Conservation (phyloP, 208 protist species). For the Leishmania mexicana region DNA sequence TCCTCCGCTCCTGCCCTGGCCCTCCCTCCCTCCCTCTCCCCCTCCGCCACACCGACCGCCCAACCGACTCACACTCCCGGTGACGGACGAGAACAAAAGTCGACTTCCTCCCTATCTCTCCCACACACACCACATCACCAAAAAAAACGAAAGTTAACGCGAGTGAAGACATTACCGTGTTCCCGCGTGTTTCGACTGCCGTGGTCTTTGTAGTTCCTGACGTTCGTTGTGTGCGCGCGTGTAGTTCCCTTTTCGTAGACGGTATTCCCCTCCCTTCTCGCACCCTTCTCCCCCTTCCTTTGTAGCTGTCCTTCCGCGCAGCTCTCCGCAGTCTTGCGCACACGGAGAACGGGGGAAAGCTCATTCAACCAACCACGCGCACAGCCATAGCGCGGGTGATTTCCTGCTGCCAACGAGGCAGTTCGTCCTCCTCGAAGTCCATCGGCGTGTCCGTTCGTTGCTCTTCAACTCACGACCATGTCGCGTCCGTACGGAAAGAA, state of each 20-base stretch:
- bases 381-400: neutral
- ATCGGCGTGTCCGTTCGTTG: neutral
- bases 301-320: neutral
- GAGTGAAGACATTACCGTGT: neutral
- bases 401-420: neutral
- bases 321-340: neutral
- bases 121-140: neutral
- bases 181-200: neutral
- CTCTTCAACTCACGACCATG: slow-evolving; percentile 25
- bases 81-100: neutral
- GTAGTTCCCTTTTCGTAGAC: neutral
- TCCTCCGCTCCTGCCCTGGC: too few relatives aligned
- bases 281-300: neutral
- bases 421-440: neutral
- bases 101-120: too few relatives aligned
- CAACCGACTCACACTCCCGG: neutral
- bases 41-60: neutral
- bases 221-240: neutral
- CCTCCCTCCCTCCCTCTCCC: neutral
- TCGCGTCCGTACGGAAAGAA: slow-evolving; percentile 67
- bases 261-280: neutral
- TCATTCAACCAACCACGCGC: neutral
- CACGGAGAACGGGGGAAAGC: neutral
- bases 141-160: neutral
- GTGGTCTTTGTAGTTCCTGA: neutral